A percentile compares a stretch with the other conserved stretches of the same genome.
These are phyloP conservation scores for Neurospora sp. DNA, from an alignment of 495 filamentous ascomycete genomes.

Conservation along the genomic window DNA sequence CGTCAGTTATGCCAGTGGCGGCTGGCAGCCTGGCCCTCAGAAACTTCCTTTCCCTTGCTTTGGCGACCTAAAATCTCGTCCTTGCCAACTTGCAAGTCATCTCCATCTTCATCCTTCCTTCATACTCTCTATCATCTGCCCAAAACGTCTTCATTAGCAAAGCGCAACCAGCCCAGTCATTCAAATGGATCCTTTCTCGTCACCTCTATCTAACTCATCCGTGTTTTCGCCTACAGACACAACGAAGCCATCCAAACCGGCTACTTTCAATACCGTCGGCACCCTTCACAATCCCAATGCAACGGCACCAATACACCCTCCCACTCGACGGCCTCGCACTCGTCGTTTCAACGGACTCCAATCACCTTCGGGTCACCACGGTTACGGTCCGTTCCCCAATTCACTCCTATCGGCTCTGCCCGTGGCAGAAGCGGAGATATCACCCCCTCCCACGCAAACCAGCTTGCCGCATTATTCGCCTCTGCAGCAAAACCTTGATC, in stretches of 20 bases:
- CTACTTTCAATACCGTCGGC: constrained; percentile 37
- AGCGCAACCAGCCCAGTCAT: neutral
- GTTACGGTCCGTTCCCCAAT: constrained; percentile 6
- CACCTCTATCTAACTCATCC: constrained; percentile 1
- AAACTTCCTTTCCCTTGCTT: neutral
- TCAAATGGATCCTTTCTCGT: constrained; percentile 7
- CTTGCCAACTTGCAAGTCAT: neutral
- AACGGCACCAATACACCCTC: constrained; percentile 30
- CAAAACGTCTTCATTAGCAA: neutral
- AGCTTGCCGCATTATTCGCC: constrained; percentile 28
- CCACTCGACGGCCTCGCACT: constrained; percentile 32
- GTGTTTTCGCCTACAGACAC: neutral
- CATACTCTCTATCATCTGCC: neutral
- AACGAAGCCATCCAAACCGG: constrained; percentile 5
- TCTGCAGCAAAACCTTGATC: constrained; percentile 39
- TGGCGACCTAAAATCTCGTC: neutral
- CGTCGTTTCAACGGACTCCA: constrained; percentile 15
- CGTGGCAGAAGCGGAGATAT: constrained; percentile 5
- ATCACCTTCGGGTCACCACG: constrained; percentile 8
- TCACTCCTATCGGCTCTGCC: constrained; percentile 16
- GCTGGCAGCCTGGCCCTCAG: neutral
- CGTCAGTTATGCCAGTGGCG: neutral
- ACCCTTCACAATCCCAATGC: constrained; percentile 34
- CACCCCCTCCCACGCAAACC: constrained; percentile 10
- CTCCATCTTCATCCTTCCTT: neutral